Percentiles rank a stretch among this genome's conserved stretches.
Conservation (phyloP, 768 basidiomycete species). For the Rhizopogon sp. region DNA sequence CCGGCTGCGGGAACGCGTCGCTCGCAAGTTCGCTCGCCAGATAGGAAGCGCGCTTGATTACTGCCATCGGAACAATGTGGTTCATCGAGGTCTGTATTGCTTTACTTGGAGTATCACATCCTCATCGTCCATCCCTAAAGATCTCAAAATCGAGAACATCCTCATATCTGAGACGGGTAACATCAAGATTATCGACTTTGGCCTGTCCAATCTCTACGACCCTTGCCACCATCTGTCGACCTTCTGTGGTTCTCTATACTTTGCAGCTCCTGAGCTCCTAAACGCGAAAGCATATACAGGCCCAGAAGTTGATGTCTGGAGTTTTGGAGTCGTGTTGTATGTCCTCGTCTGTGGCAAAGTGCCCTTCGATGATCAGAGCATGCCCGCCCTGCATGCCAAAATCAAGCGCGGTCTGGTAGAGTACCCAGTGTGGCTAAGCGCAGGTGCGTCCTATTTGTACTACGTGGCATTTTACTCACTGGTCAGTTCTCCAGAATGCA, state of each 20-base stretch:
- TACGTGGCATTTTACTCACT: constrained; percentile 5
- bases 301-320: constrained; percentile 98
- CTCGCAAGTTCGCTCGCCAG: constrained; percentile 95
- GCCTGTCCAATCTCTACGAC: constrained; percentile 92
- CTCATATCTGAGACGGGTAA: constrained; percentile 97
- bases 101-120: constrained; percentile 7
- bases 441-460: constrained; percentile 49
- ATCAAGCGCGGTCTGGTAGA: constrained; percentile 97
- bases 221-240: constrained; percentile 80
- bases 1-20: constrained; percentile 88
- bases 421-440: constrained; percentile 94
- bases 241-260: constrained; percentile 97
- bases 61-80: constrained; percentile 95
- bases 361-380: constrained; percentile 98
- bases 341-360: constrained; percentile 98
- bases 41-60: constrained; percentile 96
- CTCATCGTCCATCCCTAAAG: constrained; percentile 20
- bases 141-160: constrained; percentile 99
- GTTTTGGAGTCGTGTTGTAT: constrained; percentile 96
- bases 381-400: constrained; percentile 98
- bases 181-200: constrained; percentile 99
- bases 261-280: constrained; percentile 95
- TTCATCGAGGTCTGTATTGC: constrained; percentile 71
- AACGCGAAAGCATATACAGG: constrained; percentile 97
- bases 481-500: constrained; percentile 68